phyloP scores from a whole-genome alignment of 495 filamentous ascomycete genomes.

The Podospora anserina region DNA sequence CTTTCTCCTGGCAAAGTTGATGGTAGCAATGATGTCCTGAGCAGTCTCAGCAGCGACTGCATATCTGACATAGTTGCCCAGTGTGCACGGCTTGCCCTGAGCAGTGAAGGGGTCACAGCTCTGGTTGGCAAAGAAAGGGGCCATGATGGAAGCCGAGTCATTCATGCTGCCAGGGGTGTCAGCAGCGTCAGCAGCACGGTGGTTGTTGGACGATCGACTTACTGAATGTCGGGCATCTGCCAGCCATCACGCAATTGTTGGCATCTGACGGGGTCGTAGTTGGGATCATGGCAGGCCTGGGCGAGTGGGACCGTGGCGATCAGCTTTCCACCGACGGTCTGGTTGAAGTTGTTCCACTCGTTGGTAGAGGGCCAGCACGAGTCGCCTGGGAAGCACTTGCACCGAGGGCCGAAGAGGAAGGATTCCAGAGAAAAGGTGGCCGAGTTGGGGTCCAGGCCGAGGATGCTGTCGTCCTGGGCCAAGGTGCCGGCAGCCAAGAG shows the following conservation, averaged over 20 bases:
- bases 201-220: slow-evolving; percentile 11
- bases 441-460: not conserved
- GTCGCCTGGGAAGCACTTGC: slow-evolving; percentile 55
- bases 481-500: slow-evolving; percentile 21
- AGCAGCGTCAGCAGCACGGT: not conserved
- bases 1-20: slow-evolving; percentile 46
- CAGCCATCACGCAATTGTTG: slow-evolving; percentile 24
- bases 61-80: slow-evolving; percentile 59
- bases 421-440: not conserved
- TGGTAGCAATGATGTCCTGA: slow-evolving; percentile 39
- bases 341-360: slow-evolving; percentile 46
- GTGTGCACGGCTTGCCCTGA: slow-evolving; percentile 39
- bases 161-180: slow-evolving; percentile 34
- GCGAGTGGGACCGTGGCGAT: slow-evolving; percentile 52
- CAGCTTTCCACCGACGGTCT: slow-evolving; percentile 43
- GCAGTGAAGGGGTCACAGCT: slow-evolving; percentile 37
- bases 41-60: slow-evolving; percentile 45
- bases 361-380: slow-evolving; percentile 42
- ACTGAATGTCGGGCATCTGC: slow-evolving; percentile 35
- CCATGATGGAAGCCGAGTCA: slow-evolving; percentile 45
- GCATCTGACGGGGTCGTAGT: slow-evolving; percentile 29
- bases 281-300: slow-evolving; percentile 45
- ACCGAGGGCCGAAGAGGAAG: slow-evolving; percentile 20
- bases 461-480: slow-evolving; percentile 7
- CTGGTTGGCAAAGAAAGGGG: slow-evolving; percentile 45